phyloP scores from a whole-genome alignment of 2,329 filamentous ascomycete genomes.

The Ascosphaera apis region DNA sequence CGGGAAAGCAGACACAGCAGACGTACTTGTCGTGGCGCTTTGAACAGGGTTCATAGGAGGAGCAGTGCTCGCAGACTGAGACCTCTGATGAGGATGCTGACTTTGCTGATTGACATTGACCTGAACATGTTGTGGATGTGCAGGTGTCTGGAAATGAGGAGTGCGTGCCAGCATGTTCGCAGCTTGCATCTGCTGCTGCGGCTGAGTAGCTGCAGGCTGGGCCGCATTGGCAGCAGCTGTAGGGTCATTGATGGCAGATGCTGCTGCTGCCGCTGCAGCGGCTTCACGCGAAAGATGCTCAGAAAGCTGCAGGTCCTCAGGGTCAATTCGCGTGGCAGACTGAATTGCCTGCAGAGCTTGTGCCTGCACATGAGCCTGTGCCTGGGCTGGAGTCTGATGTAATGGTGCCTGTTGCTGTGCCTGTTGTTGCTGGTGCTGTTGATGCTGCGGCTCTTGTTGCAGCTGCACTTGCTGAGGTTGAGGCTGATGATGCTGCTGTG shows the following conservation, averaged over 20 bases:
- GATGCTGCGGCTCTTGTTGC: neutral
- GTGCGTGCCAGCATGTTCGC: neutral
- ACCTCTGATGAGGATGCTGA: neutral
- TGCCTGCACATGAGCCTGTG: neutral
- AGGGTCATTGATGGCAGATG: neutral
- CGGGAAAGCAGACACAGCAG: conserved; percentile 10
- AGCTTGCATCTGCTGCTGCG: neutral
- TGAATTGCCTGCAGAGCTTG: neutral
- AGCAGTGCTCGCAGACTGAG: neutral
- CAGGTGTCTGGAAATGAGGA: neutral
- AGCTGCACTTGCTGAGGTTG: too few relatives aligned
- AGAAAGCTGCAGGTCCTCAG: neutral
- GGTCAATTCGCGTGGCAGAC: neutral
- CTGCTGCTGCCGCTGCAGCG: neutral
- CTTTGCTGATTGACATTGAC: neutral
- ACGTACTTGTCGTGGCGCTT: neutral
- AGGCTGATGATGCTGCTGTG: neutral
- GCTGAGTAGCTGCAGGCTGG: neutral
- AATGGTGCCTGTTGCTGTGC: neutral
- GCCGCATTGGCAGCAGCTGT: neutral
- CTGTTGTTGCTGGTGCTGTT: neutral
- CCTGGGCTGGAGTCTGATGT: neutral
- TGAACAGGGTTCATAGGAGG: neutral
- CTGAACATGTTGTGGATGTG: neutral
- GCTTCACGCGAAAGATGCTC: neutral